Evolutionary conservation across 352 stramenopile species (phyloP), one percentile per base, ranked within the genome.

Genomic region (Phytophthora fragariae): DNA sequence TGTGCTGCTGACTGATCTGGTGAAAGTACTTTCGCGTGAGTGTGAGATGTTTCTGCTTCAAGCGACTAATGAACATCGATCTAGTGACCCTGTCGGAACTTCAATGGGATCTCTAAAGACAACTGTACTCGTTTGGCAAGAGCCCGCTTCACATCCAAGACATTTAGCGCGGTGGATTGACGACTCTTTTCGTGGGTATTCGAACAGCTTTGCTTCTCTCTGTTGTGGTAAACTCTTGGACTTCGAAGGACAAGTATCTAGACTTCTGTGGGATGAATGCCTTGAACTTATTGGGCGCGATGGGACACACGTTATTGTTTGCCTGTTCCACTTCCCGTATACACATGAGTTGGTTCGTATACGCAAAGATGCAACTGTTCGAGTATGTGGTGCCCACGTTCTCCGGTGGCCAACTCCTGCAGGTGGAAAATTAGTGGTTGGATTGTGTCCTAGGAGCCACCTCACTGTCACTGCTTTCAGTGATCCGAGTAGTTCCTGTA

Each of bases 21-120:
- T 88, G 21, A 93, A 92, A 57, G 79, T 94, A 0, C 81, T 81
- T 59, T 90, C 84, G 14, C 71, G 81, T 60, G 85, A 93, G 44
- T 87, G 83, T 64, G 75, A 75, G 0, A 73, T 88, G 50, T 90
- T 92, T 65, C 70, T 94, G 52, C 80, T 94, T 11, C 84, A 92
- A 72, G 70, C 75, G 27, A 83, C 77, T 24, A 54, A 62, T 19
- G 39, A 52, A 5, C 37, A 46, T 46, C 37, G 37, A 46, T 46
- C 37, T 2, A 46, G 7, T 31, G n/a, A 63, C 8, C 14, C 5
- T 49, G 15, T 19, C 27, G 14, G 4, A 3, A 24, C 19, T 59
- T 39, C 44, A 47, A 37, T 35, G 3, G 37, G 27, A 5, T 14
- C 63, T 31, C 61, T 73, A 12, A 9, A 62, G 5, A 79, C 79